Evolutionary conservation across 768 basidiomycete species (phyloP), one percentile per base, ranked within the genome.

Genomic region (Cystoderma amianthinum): DNA sequence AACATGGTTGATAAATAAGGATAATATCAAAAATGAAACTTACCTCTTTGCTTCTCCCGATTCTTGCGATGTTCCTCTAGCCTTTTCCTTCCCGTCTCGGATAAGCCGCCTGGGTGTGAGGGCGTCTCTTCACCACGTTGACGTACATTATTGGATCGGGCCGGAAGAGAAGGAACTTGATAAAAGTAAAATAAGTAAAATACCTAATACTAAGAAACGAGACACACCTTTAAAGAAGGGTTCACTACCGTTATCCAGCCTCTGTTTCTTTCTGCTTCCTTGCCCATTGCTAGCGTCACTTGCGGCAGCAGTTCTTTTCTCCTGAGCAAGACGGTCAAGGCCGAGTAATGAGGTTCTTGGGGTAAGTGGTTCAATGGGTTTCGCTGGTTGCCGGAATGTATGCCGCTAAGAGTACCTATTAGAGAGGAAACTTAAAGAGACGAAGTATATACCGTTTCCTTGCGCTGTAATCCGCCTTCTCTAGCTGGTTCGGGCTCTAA

Each of bases 91-190:
- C 82, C 91, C 1, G 68, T 64, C 19, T 89, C 85, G 1, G 90
- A 87, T 15, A 99, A 65, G 12, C 95, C 95, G 25, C 89, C 86
- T 2, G 89, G 83, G 56, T 94, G 88, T 15, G 94, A 95, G 0
- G 95, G 95, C 0, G 95, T 98, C 49, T 96, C 95, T 50, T 85
- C 85, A 0, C 81, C 87, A 44, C 86, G 69, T 45, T 86, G 80
- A 4, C 95, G 76, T 2, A 72, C 55, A 52, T 83, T 79, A n/a
- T 66, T 59, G 30, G 57, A 62, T 35, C 76, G 71, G 23, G 67
- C 65, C 44, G 92, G 94, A 16, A 94, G 59, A 28, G 60, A 72
- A 0, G 94, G 94, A 15, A 97, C 94, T 96, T 44, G 24, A 7
- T 7, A 28, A 28, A 28, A n/a, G 25, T 28, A n/a, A 7, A n/a